Evolutionary conservation across 2,329 filamentous ascomycete species (phyloP).

Genomic region (Fonsecaea monophora): DNA sequence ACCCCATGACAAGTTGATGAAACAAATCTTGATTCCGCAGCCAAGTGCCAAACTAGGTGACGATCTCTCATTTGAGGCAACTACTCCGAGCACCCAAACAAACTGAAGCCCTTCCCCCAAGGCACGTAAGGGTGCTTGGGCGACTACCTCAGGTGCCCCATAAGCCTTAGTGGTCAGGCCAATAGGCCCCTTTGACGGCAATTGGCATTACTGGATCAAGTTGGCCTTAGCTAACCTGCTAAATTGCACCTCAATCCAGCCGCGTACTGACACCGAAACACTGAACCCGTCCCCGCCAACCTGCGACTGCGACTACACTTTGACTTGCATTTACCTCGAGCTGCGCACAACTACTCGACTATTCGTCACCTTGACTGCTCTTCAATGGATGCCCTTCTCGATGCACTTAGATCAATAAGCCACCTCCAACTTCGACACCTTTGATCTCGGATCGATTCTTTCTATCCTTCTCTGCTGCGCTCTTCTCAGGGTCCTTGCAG

Average conservation of each 20-base stretch:
- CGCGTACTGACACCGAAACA: conserved; percentile 11
- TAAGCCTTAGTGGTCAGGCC: neutral
- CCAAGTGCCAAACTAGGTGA: neutral
- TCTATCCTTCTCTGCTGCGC: neutral
- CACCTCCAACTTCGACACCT: conserved; percentile 1
- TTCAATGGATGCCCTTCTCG: conserved; percentile 27
- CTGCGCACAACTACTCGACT: conserved; percentile 20
- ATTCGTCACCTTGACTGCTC: conserved; percentile 10
- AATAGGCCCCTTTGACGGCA: conserved; percentile 2
- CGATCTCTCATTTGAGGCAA: conserved; percentile 2
- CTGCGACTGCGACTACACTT: conserved; percentile 10
- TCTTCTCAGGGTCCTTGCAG: neutral
- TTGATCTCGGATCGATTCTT: conserved; percentile 7
- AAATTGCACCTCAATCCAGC: conserved; percentile 14
- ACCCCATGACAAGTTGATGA: neutral
- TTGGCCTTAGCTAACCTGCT: conserved; percentile 5
- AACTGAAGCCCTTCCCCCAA: neutral
- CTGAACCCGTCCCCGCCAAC: conserved; percentile 10
- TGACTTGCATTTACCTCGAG: conserved; percentile 9
- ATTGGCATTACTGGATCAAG: neutral
- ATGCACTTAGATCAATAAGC: conserved; percentile 17
- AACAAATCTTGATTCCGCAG: neutral
- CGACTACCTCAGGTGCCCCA: neutral
- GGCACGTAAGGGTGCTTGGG: too few relatives aligned
- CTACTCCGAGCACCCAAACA: conserved; percentile 2